Base-by-base conservation (phyloP, 345 rosid species). In the Salix udensis region DNA sequence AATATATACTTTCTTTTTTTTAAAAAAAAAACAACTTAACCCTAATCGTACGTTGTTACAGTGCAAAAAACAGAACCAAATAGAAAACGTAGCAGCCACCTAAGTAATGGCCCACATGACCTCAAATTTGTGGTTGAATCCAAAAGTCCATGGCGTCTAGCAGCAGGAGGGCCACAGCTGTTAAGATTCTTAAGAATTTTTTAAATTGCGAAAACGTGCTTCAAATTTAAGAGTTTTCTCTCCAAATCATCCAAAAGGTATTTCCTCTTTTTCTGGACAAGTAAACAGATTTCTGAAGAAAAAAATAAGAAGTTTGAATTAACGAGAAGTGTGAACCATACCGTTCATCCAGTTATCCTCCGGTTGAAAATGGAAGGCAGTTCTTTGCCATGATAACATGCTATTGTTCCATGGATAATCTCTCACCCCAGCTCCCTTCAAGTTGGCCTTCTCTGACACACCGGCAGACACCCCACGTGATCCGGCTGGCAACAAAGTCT, bases 281-380 rank as follows among this genome's bases (percentile, higher is more conserved):
- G 52, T 46, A 15, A 46, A 46, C 14, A 42, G 12, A 2, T 14
- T 46, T 46, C 4, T 12, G 18, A 36, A 48, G 13, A 13, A 21
- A 13, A 44, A 39, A 30, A 36, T 2, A n/a, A 44, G 50, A n/a
- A 44, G 50, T 2, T 11, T 14, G 46, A 67, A 39, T 4, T 2
- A 34, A 21, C 13, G 21, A 26, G 0, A 28, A 55, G 52, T 14
- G 16, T 1, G 18, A 46, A 46, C 52, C 19, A 65, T 85, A 95
- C 98, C 98, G 64, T 95, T 95, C 97, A 95, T 95, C 98, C 98
- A 95, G 46, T 95, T 95, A 82, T 89, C 88, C 76, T 89, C 91
- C 0, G 98, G 98, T 75, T 95, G 98, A 58, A 95, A 95, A 82
- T 95, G 98, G 83, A 91, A 93, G 15, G 97, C 88, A 28, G 97